A percentile compares a stretch with the other conserved stretches of the same genome.
Evolutionary conservation across 1,284 basidiomycete species (phyloP).

Genomic region (Butyriboletus appendiculatus): DNA sequence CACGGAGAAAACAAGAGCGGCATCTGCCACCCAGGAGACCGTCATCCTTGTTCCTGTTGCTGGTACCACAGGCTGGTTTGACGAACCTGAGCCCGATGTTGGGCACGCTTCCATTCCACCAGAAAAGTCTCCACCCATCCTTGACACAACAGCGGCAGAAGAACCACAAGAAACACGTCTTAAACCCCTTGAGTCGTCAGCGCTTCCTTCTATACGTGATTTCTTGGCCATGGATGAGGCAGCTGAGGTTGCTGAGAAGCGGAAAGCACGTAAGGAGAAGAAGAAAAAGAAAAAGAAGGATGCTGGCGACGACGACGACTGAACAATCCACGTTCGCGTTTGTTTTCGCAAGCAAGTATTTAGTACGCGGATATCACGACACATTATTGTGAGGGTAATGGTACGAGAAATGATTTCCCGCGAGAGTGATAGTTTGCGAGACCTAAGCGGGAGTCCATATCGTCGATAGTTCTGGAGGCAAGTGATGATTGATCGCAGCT

Average conservation of each 20-base stretch:
- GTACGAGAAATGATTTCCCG: constrained; percentile 42
- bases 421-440: constrained; percentile 74
- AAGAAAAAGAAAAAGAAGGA: constrained; percentile 58
- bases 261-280: constrained; percentile 73
- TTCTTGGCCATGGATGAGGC: constrained; percentile 76
- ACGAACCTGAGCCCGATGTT: constrained; percentile 17
- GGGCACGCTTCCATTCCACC: constrained; percentile 9
- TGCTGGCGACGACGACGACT: constrained; percentile 29
- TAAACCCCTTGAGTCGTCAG: constrained; percentile 69
- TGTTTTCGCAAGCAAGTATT: constrained; percentile 2
- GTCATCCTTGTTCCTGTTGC: neutral
- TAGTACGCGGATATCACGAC: neutral
- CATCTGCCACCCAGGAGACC: neutral
- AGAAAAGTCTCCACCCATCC: constrained; percentile 16
- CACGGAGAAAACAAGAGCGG: neutral
- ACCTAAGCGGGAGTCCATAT: constrained; percentile 73
- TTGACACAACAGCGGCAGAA: constrained; percentile 37
- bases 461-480: constrained; percentile 65
- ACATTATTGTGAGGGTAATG: neutral
- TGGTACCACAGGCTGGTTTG: constrained; percentile 24
- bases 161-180: constrained; percentile 54
- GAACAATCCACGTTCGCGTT: constrained; percentile 8
- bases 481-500: neutral
- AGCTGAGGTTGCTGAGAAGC: constrained; percentile 61
- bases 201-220: constrained; percentile 77